Conservation (phyloP, 495 filamentous ascomycete species). For the Sabuloglossum arenarium region DNA sequence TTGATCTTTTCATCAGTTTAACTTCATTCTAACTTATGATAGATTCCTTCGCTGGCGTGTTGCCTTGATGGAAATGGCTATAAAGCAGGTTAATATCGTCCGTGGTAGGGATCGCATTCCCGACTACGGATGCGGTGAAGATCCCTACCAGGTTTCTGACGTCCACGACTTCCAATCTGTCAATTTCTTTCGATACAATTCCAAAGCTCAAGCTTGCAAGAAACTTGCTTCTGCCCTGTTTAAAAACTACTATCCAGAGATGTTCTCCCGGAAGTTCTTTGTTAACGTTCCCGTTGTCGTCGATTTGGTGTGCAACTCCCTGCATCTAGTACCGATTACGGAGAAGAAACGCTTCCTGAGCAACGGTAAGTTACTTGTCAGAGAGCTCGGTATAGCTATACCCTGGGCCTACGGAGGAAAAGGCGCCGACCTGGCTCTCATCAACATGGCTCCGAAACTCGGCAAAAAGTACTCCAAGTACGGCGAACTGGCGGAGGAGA, state of each 20-base stretch:
- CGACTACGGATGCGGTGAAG: slow-evolving; percentile 34
- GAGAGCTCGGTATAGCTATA: slow-evolving; percentile 40
- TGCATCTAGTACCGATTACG: slow-evolving; percentile 56
- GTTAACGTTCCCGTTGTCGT: slow-evolving; percentile 76
- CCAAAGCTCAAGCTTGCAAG: slow-evolving; percentile 44
- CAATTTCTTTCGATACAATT: slow-evolving; percentile 55
- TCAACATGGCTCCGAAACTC: background rate
- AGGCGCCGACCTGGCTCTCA: slow-evolving; percentile 12
- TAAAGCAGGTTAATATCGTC: slow-evolving; percentile 44
- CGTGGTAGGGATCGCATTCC: slow-evolving; percentile 50
- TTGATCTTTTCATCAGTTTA: background rate
- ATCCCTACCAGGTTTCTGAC: slow-evolving; percentile 75
- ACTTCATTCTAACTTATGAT: background rate
- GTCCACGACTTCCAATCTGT: slow-evolving; percentile 79
- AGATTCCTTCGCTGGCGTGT: slow-evolving; percentile 76
- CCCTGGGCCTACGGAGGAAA: slow-evolving; percentile 53
- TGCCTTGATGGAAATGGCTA: slow-evolving; percentile 64
- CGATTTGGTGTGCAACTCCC: slow-evolving; percentile 61
- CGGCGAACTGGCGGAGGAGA: background rate
- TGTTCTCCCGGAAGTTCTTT: slow-evolving; percentile 77
- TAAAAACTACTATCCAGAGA: slow-evolving; percentile 62
- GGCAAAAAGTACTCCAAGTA: background rate
- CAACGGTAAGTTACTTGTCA: slow-evolving; percentile 46
- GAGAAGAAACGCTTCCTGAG: slow-evolving; percentile 72
- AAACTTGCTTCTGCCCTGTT: slow-evolving; percentile 64